phyloP scores from a whole-genome alignment of 495 filamentous ascomycete species.

The Penicillium ucsense region DNA sequence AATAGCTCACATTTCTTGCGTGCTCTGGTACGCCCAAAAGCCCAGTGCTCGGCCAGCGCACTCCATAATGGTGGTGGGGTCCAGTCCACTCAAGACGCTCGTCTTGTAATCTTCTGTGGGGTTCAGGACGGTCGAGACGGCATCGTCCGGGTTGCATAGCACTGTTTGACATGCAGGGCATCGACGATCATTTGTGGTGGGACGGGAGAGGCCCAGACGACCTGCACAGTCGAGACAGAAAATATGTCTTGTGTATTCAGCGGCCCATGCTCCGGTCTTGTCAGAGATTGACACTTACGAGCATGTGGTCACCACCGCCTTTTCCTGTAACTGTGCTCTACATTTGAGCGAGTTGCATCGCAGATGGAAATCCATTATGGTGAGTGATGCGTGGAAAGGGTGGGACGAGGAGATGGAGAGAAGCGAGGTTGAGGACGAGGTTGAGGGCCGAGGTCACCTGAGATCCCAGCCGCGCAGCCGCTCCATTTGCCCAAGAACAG shows the following conservation, averaged over 20 bases:
- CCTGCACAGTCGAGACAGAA: conserved; percentile 76
- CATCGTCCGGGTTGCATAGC: conserved; percentile 68
- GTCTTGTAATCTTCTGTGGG: conserved; percentile 93
- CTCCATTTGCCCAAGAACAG: no score
- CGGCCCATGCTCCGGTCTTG: background rate
- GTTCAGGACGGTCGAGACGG: conserved; percentile 62
- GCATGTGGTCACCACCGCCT: conserved; percentile 86
- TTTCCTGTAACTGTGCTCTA: conserved; percentile 57
- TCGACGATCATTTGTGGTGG: conserved; percentile 42
- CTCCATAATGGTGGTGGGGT: conserved; percentile 80
- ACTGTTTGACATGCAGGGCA: conserved; percentile 78
- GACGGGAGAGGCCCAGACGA: conserved; percentile 51
- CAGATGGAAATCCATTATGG: conserved; percentile 59
- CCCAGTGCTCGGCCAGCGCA: conserved; percentile 73
- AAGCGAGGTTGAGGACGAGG: conserved; percentile 4
- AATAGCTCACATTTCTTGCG: conserved; percentile 68
- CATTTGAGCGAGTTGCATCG: conserved; percentile 81
- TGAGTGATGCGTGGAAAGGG: background rate
- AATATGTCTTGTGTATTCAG: conserved; percentile 55
- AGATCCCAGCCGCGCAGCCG: background rate
- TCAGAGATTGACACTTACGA: conserved; percentile 40
- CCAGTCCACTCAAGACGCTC: conserved; percentile 75
- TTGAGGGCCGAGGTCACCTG: conserved; percentile 4
- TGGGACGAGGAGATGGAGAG: background rate
- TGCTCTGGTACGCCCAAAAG: conserved; percentile 89